Conservation (phyloP, 2,329 filamentous ascomycete genomes). For the Microthyrium microscopicum region DNA sequence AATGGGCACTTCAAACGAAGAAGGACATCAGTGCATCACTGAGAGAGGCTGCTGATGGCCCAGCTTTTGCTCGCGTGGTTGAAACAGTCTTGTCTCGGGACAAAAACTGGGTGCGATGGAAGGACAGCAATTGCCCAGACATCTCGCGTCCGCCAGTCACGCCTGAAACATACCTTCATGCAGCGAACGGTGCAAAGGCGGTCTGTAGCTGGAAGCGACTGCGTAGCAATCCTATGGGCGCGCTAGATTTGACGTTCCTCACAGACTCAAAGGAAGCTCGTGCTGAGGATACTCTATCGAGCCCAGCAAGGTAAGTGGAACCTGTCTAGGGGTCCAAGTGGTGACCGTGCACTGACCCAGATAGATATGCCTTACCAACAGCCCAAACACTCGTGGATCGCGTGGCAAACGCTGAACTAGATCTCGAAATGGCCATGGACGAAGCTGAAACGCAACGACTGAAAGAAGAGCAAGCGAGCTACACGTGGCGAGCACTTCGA, state of each 20-base stretch:
- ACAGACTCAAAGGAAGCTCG: conserved; percentile 44
- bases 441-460: conserved; percentile 41
- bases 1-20: conserved; percentile 72
- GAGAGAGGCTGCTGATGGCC: conserved; percentile 62
- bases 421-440: conserved; percentile 63
- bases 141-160: conserved; percentile 65
- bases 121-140: conserved; percentile 77
- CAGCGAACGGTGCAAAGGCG: conserved; percentile 48
- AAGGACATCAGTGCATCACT: conserved; percentile 57
- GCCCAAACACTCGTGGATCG: conserved; percentile 41
- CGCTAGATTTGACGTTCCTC: conserved; percentile 64
- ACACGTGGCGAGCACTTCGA: conserved; percentile 77
- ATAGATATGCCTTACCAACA: conserved; percentile 1
- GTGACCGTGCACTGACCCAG: conserved; percentile 10
- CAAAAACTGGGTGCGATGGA: conserved; percentile 99
- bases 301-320: conserved; percentile 35
- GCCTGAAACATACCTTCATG: conserved; percentile 49
- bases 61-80: conserved; percentile 91
- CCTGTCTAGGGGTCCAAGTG: conserved; percentile 11
- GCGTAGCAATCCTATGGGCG: conserved; percentile 50
- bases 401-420: conserved; percentile 67
- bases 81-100: conserved; percentile 90
- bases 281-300: conserved; percentile 54
- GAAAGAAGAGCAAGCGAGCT: conserved; percentile 64
- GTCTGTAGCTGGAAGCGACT: conserved; percentile 55